Evolutionary conservation across 2,329 filamentous ascomycete genomes (phyloP).

Genomic region (Nannizzia gypsea): DNA sequence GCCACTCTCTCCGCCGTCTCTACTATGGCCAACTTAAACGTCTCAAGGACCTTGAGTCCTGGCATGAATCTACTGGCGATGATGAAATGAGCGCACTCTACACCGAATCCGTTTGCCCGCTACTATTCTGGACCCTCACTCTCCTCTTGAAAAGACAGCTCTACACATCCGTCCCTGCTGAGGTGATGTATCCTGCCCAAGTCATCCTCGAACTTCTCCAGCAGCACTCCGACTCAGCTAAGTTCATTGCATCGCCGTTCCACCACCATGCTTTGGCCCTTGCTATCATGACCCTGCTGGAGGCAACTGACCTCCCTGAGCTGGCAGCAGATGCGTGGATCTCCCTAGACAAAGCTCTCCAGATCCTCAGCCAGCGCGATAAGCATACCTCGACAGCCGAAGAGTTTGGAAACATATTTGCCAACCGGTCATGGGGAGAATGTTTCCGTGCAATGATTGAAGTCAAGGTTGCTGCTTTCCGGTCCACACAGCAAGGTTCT

Average conservation of each 20-base stretch:
- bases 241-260: slow-evolving; percentile 27
- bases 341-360: slow-evolving; percentile 40
- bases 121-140: slow-evolving; percentile 33
- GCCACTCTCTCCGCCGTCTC: slow-evolving; percentile 27
- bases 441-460: slow-evolving; percentile 32
- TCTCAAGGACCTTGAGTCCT: slow-evolving; percentile 27
- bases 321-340: slow-evolving; percentile 30
- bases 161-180: slow-evolving; percentile 31
- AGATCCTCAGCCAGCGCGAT: slow-evolving; percentile 37
- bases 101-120: slow-evolving; percentile 28
- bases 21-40: slow-evolving; percentile 29
- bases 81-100: slow-evolving; percentile 20
- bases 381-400: slow-evolving; percentile 20
- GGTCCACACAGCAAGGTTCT: slow-evolving; percentile 17
- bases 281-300: slow-evolving; percentile 32
- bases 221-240: slow-evolving; percentile 21
- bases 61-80: slow-evolving; percentile 20
- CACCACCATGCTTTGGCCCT: slow-evolving; percentile 32
- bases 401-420: slow-evolving; percentile 31
- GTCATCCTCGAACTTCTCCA: slow-evolving; percentile 31
- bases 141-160: slow-evolving; percentile 34
- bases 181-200: slow-evolving; percentile 31
- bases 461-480: slow-evolving; percentile 24
- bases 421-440: slow-evolving; percentile 30
- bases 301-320: slow-evolving; percentile 31